Evolutionary conservation across 768 basidiomycete species (phyloP).

Genomic region (Mycena latifolia): DNA sequence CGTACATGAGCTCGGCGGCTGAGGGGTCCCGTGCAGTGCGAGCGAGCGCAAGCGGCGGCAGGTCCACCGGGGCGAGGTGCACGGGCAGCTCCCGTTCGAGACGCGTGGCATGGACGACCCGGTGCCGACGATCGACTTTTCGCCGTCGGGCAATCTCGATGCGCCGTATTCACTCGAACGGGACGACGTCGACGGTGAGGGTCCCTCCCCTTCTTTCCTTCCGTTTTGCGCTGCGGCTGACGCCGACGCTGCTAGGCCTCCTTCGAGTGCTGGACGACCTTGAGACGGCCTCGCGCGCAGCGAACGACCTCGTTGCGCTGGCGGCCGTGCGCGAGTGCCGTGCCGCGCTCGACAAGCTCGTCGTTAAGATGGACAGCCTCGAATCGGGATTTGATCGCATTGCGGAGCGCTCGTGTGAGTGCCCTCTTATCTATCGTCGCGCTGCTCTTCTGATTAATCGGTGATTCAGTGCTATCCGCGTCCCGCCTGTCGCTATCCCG

Average conservation of each 20-base stretch:
- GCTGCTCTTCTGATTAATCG: too few relatives aligned
- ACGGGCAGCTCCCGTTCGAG: constrained; percentile 91
- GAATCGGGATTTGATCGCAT: constrained; percentile 88
- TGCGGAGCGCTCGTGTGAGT: constrained; percentile 84
- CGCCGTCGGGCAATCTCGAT: constrained; percentile 67
- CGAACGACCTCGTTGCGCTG: constrained; percentile 59
- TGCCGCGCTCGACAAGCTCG: constrained; percentile 72
- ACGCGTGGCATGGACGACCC: constrained; percentile 84
- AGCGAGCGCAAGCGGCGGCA: constrained; percentile 87
- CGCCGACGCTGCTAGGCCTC: constrained; percentile 59
- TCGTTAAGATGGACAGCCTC: constrained; percentile 83
- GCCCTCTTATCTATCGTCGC: background rate
- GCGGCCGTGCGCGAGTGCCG: constrained; percentile 74
- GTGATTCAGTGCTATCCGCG: constrained; percentile 74
- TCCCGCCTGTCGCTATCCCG: constrained; percentile 78
- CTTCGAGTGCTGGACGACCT: constrained; percentile 75
- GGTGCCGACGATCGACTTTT: constrained; percentile 84
- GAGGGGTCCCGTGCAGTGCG: constrained; percentile 61
- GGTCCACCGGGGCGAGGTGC: constrained; percentile 86
- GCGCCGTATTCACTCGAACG: constrained; percentile 71
- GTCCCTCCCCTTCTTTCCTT: background rate
- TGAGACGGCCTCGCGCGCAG: constrained; percentile 65
- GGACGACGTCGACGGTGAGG: constrained; percentile 76
- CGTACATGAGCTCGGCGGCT: too few relatives aligned
- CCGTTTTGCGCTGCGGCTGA: constrained; percentile 28